Percentiles rank a stretch among this genome's conserved stretches.
phyloP scores from a whole-genome alignment of 345 rosid genomes.

The Salix arbutifolia region DNA sequence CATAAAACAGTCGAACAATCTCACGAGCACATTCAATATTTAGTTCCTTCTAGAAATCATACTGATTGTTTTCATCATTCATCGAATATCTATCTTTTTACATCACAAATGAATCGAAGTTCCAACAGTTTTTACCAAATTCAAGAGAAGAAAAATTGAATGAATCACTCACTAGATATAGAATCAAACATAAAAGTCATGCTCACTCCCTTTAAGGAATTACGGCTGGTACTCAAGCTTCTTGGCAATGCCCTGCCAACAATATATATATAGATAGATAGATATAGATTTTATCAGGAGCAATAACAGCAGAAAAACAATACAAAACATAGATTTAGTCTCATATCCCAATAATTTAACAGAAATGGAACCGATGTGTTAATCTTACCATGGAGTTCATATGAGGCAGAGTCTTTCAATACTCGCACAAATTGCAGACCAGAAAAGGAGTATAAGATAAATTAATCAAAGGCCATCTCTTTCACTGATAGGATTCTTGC shows the following conservation, averaged over 20 bases:
- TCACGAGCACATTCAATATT: not conserved
- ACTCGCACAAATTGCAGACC: not conserved
- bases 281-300: not conserved
- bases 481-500: conserved; percentile 20
- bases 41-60: not conserved
- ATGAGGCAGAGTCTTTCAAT: not conserved
- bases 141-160: not conserved
- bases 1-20: not conserved
- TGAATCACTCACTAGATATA: not conserved
- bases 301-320: not conserved
- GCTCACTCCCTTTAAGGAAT: not conserved
- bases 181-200: not conserved
- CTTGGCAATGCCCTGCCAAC: not conserved
- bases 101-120: not conserved
- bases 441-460: not conserved
- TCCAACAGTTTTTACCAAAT: not conserved
- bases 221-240: not conserved
- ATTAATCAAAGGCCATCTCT: conserved; percentile 1
- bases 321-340: not conserved
- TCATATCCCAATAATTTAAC: no score
- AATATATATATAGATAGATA: no score
- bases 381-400: not conserved
- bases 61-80: not conserved
- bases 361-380: not conserved
- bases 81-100: not conserved